Percentiles rank a stretch among this genome's conserved stretches.
phyloP scores from a whole-genome alignment of 2,329 filamentous ascomycete species.

The Apiospora aurea region DNA sequence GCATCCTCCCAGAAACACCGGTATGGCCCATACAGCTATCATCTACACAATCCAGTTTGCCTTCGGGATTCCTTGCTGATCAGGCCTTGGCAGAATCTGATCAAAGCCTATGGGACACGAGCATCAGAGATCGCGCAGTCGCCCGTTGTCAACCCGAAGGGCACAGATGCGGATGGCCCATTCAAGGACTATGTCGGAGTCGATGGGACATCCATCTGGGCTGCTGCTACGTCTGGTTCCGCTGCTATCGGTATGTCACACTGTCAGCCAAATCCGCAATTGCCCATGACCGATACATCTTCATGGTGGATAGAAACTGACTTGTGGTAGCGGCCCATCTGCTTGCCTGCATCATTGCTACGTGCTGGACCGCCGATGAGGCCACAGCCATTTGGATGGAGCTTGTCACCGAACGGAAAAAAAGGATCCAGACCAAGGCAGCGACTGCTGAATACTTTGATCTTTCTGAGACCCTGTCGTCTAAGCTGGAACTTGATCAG shows the following conservation, averaged over 20 bases:
- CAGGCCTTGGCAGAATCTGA: neutral
- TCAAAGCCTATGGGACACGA: neutral
- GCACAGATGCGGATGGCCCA: slow-evolving; percentile 24
- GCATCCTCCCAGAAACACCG: neutral
- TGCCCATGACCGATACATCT: neutral
- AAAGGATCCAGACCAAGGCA: slow-evolving; percentile 21
- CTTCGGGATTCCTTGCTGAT: neutral
- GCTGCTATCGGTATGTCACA: slow-evolving; percentile 32
- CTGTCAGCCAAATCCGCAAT: no score
- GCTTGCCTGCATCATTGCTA: slow-evolving; percentile 41
- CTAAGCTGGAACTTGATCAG: slow-evolving; percentile 19
- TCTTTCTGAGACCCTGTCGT: neutral
- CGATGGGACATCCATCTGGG: slow-evolving; percentile 46
- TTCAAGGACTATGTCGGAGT: slow-evolving; percentile 34
- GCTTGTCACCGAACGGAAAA: slow-evolving; percentile 33
- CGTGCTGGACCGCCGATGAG: slow-evolving; percentile 35
- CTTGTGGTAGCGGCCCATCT: slow-evolving; percentile 36
- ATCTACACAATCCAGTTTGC: no score
- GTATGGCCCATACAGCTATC: neutral
- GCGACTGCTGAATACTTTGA: neutral
- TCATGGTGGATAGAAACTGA: neutral
- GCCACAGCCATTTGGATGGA: slow-evolving; percentile 41
- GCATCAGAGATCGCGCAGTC: neutral
- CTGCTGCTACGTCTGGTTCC: slow-evolving; percentile 44
- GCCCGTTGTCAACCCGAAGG: neutral